Evolutionary conservation across 2,329 filamentous ascomycete genomes (phyloP).

Genomic region (Nothopassalora personata): DNA sequence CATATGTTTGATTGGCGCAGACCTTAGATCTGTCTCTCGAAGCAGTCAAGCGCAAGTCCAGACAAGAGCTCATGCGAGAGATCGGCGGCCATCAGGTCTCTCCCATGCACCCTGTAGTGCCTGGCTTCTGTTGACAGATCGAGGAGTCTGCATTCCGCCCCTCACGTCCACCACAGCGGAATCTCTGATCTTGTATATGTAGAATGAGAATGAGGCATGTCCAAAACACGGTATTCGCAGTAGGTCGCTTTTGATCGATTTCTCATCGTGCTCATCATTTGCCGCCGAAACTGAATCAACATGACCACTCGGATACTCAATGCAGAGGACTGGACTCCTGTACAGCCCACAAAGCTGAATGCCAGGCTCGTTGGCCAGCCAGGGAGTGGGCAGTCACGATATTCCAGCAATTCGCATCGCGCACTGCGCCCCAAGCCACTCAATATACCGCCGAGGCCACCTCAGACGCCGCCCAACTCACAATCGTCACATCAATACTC

Average conservation of each 20-base stretch:
- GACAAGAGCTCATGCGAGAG: conserved; percentile 3
- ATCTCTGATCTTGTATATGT: conserved; percentile 3
- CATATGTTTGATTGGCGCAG: conserved; percentile 3
- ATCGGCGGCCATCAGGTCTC: conserved; percentile 2
- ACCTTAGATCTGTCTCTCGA: not conserved
- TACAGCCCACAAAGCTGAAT: conserved; percentile 11
- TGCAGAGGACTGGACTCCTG: conserved; percentile 15
- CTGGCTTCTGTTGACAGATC: conserved; percentile 26
- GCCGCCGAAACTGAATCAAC: not conserved
- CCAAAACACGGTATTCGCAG: conserved; percentile 7
- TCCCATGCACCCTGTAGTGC: conserved; percentile 11
- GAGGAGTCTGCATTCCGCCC: conserved; percentile 26
- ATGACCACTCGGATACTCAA: conserved; percentile 13
- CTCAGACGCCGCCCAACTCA: conserved; percentile 1
- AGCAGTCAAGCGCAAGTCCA: conserved; percentile 7
- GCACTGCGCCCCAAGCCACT: conserved; percentile 16
- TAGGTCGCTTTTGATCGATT: conserved; percentile 5
- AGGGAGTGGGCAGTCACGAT: conserved; percentile 12
- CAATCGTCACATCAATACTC: conserved; percentile 4
- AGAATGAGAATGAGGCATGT: conserved; percentile 11
- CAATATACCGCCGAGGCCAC: conserved; percentile 3
- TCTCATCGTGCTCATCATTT: not conserved
- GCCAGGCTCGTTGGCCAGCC: conserved; percentile 9
- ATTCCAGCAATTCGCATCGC: conserved; percentile 7
- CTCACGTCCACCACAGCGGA: conserved; percentile 21